phyloP scores from a whole-genome alignment of 306 rosid species.

The Lathyrus oleraceus region DNA sequence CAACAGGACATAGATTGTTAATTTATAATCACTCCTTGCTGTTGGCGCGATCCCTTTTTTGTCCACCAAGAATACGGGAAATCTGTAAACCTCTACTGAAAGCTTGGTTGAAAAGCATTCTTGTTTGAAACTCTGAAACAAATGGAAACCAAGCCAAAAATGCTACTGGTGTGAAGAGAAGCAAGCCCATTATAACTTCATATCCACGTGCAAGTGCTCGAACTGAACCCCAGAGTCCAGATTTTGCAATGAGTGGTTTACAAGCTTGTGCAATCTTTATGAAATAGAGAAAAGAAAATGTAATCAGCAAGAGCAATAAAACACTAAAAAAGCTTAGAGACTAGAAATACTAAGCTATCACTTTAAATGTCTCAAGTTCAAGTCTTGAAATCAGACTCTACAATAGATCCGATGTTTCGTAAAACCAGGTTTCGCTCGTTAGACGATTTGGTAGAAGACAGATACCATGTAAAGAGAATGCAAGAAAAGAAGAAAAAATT shows the following conservation, averaged over 20 bases:
- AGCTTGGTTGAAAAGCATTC: conserved; percentile 98
- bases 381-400: too few relatives aligned
- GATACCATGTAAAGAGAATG: neutral
- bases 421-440: neutral
- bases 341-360: too few relatives aligned
- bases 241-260: conserved; percentile 52
- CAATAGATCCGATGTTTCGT: too few relatives aligned
- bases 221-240: conserved; percentile 73
- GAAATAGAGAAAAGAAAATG: neutral
- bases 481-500: neutral
- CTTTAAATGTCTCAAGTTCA: too few relatives aligned
- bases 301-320: neutral
- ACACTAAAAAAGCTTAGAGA: too few relatives aligned
- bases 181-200: conserved; percentile 80
- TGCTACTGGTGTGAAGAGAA: conserved; percentile 89
- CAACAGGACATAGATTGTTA: neutral
- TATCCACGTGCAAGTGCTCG: conserved; percentile 81
- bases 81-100: conserved; percentile 97
- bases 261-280: conserved; percentile 91
- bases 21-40: conserved; percentile 57
- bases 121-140: conserved; percentile 91
- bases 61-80: conserved; percentile 93
- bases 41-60: conserved; percentile 58
- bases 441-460: neutral
- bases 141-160: conserved; percentile 98